Evolutionary conservation across 1,284 basidiomycete species (phyloP).

Genomic region (Lentinus polychrous): DNA sequence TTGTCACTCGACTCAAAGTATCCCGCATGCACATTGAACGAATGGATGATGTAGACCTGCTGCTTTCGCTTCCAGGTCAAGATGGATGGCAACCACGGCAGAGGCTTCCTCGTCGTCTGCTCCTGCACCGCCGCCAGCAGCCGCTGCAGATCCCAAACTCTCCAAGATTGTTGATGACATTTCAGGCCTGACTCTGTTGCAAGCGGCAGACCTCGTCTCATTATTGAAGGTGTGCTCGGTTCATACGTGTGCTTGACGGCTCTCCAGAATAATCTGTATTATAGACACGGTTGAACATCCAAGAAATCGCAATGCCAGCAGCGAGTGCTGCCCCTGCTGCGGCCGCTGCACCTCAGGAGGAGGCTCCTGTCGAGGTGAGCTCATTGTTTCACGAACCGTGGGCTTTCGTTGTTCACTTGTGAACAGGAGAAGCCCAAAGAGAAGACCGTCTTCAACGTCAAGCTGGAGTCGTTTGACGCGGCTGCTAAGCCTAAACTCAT

Average conservation of each 20-base stretch:
- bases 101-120: constrained; percentile 36
- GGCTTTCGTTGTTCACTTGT: neutral
- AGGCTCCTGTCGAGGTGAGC: constrained; percentile 61
- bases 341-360: constrained; percentile 45
- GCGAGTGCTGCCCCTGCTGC: constrained; percentile 60
- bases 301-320: constrained; percentile 93
- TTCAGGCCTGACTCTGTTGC: constrained; percentile 83
- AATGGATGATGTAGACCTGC: neutral
- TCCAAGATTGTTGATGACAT: constrained; percentile 90
- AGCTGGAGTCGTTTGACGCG: constrained; percentile 88
- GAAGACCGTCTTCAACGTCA: constrained; percentile 97
- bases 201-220: constrained; percentile 94
- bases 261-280: neutral
- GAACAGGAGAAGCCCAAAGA: constrained; percentile 92
- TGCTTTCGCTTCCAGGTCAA: constrained; percentile 18
- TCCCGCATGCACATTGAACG: neutral
- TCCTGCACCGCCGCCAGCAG: constrained; percentile 31
- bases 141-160: constrained; percentile 64
- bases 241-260: constrained; percentile 17
- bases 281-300: constrained; percentile 91
- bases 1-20: neutral
- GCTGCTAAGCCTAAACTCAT: constrained; percentile 95
- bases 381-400: constrained; percentile 6
- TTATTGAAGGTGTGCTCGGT: constrained; percentile 94
- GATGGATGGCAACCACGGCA: constrained; percentile 36